Percentiles rank a stretch among this genome's conserved stretches.
Conservation (phyloP, 2,329 filamentous ascomycete species). For the Microdochium bolleyi region DNA sequence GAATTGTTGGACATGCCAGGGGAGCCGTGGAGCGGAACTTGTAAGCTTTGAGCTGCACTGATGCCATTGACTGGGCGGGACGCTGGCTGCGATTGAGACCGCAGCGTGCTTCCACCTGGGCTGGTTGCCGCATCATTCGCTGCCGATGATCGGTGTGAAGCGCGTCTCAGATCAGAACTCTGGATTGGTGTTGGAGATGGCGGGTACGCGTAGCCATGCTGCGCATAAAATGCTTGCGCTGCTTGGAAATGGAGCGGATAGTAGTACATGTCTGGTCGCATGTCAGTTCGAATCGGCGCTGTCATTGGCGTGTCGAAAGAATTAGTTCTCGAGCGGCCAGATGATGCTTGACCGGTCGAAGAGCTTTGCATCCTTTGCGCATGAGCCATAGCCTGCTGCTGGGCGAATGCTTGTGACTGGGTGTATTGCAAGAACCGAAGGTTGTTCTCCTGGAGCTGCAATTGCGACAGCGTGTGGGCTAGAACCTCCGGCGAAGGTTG, state of each 20-base stretch:
- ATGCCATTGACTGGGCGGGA: conserved; percentile 31
- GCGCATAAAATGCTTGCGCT: conserved; percentile 35
- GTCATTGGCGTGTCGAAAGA: conserved; percentile 56
- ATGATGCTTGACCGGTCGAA: conserved; percentile 20
- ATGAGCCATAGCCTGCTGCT: conserved; percentile 34
- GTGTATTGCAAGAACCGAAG: conserved; percentile 36
- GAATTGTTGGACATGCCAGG: conserved; percentile 25
- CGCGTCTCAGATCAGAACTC: conserved; percentile 46
- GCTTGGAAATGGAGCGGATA: conserved; percentile 33
- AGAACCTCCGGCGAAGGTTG: conserved; percentile 28
- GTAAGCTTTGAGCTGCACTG: conserved; percentile 20
- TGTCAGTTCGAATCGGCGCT: conserved; percentile 47
- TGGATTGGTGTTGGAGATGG: conserved; percentile 42
- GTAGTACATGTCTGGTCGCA: conserved; percentile 48
- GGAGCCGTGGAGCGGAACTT: conserved; percentile 22
- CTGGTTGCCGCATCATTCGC: conserved; percentile 38
- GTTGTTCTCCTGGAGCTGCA: conserved; percentile 36
- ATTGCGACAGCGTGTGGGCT: conserved; percentile 34
- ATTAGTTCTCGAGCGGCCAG: conserved; percentile 50
- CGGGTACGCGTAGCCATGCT: conserved; percentile 43
- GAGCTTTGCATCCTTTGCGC: conserved; percentile 32
- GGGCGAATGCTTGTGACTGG: conserved; percentile 34
- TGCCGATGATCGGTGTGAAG: conserved; percentile 44
- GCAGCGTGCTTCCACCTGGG: conserved; percentile 44
- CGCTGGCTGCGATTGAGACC: conserved; percentile 61